These are phyloP conservation scores for Populus deltoides DNA, from an alignment of 345 rosid species.

Conservation along the genomic window DNA sequence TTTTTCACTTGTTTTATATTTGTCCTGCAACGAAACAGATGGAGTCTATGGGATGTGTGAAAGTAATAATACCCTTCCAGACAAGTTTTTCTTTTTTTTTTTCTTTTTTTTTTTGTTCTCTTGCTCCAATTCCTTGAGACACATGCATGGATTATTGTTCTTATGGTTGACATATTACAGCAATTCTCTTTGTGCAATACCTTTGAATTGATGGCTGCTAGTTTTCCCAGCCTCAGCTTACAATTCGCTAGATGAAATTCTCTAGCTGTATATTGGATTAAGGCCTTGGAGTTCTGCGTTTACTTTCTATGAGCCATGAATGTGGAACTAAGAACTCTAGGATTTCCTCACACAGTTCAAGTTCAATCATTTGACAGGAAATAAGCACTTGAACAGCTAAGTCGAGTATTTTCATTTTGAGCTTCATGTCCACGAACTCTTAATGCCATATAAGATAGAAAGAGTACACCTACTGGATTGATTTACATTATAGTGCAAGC, in stretches of 20 bases:
- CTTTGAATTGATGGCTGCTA: neutral
- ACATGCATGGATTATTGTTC: too few species aligned
- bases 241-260: neutral
- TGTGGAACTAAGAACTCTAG: neutral
- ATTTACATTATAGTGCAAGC: neutral
- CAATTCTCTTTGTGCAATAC: neutral
- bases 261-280: neutral
- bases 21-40: too few species aligned
- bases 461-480: slow-evolving; percentile 4
- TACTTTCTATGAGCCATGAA: neutral
- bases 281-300: neutral
- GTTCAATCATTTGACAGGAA: neutral
- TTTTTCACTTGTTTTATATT: too few species aligned
- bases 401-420: neutral
- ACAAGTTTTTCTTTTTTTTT: too few species aligned
- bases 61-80: too few species aligned
- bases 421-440: neutral
- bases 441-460: slow-evolving; percentile 1
- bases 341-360: neutral
- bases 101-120: too few species aligned
- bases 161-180: too few species aligned
- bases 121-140: too few species aligned
- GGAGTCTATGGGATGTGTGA: too few species aligned
- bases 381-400: neutral
- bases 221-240: neutral